Conservation (phyloP, 768 basidiomycete species). For the Pisolithus microcarpus region DNA sequence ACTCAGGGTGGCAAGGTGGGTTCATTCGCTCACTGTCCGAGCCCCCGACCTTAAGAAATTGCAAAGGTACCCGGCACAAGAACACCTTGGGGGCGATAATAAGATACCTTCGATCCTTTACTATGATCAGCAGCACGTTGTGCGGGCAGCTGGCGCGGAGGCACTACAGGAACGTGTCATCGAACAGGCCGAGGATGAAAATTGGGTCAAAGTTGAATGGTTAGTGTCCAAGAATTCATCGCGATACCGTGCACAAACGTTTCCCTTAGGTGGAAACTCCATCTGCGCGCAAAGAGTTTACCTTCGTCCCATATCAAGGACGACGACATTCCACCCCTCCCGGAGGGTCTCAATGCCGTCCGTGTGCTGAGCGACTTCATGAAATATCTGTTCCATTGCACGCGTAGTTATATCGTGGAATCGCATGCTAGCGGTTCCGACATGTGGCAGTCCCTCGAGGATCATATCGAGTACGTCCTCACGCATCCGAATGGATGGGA, state of each 20-base stretch:
- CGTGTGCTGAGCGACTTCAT: conserved; percentile 22
- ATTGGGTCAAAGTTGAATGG: conserved; percentile 35
- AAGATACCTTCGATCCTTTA: conserved; percentile 45
- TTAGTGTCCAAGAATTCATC: conserved; percentile 5
- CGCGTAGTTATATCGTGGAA: conserved; percentile 16
- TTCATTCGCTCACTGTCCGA: background rate
- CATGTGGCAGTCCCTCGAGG: conserved; percentile 19
- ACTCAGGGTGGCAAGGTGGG: conserved; percentile 21
- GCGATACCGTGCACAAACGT: background rate
- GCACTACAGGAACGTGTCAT: conserved; percentile 28
- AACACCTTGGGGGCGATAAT: conserved; percentile 38
- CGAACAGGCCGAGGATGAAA: conserved; percentile 32
- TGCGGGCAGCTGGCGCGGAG: conserved; percentile 40
- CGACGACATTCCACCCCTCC: conserved; percentile 20
- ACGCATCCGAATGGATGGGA: conserved; percentile 30
- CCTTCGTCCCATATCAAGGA: conserved; percentile 16
- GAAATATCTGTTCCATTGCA: conserved; percentile 20
- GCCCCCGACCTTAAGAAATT: background rate
- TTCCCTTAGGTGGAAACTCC: conserved; percentile 27
- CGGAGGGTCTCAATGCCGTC: conserved; percentile 12
- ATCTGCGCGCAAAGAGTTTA: conserved; percentile 26
- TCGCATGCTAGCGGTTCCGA: conserved; percentile 21
- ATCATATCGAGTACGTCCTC: conserved; percentile 17
- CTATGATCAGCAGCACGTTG: conserved; percentile 35
- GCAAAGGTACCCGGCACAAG: conserved; percentile 40